Base-by-base conservation (phyloP, 306 rosid genomes). In the Carpinus viminea region DNA sequence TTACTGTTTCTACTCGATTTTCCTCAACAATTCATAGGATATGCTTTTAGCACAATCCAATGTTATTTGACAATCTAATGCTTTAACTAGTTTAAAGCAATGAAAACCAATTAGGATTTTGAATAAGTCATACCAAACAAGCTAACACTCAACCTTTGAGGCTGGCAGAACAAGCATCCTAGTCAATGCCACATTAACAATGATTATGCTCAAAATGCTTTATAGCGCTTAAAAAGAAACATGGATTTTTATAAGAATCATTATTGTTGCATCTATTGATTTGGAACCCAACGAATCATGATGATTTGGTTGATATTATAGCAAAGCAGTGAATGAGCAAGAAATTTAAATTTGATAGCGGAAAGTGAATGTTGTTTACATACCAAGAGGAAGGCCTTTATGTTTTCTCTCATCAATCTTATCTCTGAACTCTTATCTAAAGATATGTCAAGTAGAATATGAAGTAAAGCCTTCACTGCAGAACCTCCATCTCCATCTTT, bases 301-400 rank as follows among this genome's bases (percentile, higher is more conserved):
- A 2, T 38, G 43, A 38, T 12, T 12, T 52, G 55, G 18, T 52
- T 52, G 10, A 52, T 3, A 9, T 21, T 21, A 21, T 21, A 31
- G 4, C 3, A 1, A 57, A 57, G 21, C 9, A 47, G 45, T 16
- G 31, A 62, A 62, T 15, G 69, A 62, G 18, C 45, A 62, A 62
- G 69, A 31, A 62, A 62, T 62, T n/a, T n/a, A n/a, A n/a, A 62
- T 8, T 10, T 57, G 31, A 57, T 20, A 17, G 26, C 2, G 64
- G 10, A 57, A 10, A 13, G 13, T 8, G 31, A 57, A 3, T 10
- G 64, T 2, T 20, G 64, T n/a, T 17, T 21, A 45, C 46, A 73
- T 84, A 89, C 93, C 88, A 88, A 12, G 74, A 87, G 79, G 55
- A 90, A 90, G 76, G 92, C 91, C 74, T 92, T 90, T 1, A 91